Evolutionary conservation across 305 asterid species (phyloP).

Genomic region (Caryopteris hybrid): DNA sequence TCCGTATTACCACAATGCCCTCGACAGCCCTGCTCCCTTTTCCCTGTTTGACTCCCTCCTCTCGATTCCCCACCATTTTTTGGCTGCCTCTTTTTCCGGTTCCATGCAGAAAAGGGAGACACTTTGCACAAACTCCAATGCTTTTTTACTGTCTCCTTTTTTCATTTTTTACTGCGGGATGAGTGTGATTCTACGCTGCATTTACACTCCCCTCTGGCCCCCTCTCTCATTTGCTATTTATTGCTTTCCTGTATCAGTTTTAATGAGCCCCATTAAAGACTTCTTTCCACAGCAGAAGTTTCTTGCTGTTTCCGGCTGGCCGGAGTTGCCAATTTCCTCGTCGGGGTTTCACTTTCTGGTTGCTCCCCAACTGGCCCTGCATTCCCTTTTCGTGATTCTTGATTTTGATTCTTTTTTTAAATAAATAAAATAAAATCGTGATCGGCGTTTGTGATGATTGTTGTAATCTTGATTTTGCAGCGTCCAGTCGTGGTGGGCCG

Average conservation of each 20-base stretch:
- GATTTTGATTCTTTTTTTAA: background rate
- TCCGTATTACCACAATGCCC: conserved; percentile 18
- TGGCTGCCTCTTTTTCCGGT: conserved; percentile 38
- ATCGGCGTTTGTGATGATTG: background rate
- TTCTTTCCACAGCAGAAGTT: background rate
- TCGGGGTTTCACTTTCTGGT: conserved; percentile 8
- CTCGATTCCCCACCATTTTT: no score
- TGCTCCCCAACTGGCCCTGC: background rate
- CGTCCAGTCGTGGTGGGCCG: background rate
- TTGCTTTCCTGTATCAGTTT: conserved; percentile 6
- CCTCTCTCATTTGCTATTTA: conserved; percentile 17
- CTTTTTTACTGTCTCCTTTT: conserved; percentile 20
- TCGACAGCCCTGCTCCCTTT: background rate
- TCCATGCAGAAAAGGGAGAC: conserved; percentile 47
- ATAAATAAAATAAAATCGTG: background rate
- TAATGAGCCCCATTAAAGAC: background rate
- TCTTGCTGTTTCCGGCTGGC: conserved; percentile 4
- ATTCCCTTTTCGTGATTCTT: conserved; percentile 1
- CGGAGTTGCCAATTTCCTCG: conserved; percentile 6
- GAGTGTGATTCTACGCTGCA: background rate
- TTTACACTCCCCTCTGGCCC: background rate
- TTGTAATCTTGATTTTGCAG: background rate
- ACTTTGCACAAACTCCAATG: conserved; percentile 41
- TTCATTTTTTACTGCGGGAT: conserved; percentile 6
- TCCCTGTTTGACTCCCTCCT: conserved; percentile 13